phyloP scores from a whole-genome alignment of 805 yeast genomes.

The Kregervanrija pseudodelftensis region DNA sequence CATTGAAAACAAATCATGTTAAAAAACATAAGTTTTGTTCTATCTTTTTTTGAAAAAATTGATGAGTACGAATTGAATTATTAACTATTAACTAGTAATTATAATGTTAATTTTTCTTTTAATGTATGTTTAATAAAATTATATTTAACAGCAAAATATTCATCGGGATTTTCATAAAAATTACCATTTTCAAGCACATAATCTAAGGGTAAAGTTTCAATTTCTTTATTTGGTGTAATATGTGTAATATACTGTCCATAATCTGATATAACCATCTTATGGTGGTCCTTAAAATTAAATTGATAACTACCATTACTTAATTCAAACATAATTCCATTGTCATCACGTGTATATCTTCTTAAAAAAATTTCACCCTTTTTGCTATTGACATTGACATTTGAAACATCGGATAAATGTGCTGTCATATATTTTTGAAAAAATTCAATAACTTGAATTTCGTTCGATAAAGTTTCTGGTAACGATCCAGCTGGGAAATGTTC shows the following conservation, averaged over 20 bases:
- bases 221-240: slow-evolving; percentile 68
- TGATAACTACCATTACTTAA: slow-evolving; percentile 89
- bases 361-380: slow-evolving; percentile 44
- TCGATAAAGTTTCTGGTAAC: slow-evolving; percentile 43
- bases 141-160: slow-evolving; percentile 40
- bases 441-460: slow-evolving; percentile 78
- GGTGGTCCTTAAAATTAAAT: slow-evolving; percentile 93
- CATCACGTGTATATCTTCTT: slow-evolving; percentile 74
- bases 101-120: slow-evolving; percentile 29
- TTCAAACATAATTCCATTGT: slow-evolving; percentile 83
- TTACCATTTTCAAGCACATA: slow-evolving; percentile 40
- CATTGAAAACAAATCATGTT: no score
- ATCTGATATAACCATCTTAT: slow-evolving; percentile 74
- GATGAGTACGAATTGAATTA: no score
- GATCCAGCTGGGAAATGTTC: slow-evolving; percentile 36
- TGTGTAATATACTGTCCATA: slow-evolving; percentile 73
- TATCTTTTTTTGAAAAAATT: no score
- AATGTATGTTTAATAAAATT: slow-evolving; percentile 63
- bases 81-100: background rate
- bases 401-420: slow-evolving; percentile 75
- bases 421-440: slow-evolving; percentile 91
- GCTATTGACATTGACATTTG: slow-evolving; percentile 45
- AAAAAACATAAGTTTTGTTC: no score
- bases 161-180: slow-evolving; percentile 35
- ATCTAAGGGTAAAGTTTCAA: slow-evolving; percentile 55